Conservation (phyloP, 805 yeast species). For the Metschnikowia baotianmanensis region DNA sequence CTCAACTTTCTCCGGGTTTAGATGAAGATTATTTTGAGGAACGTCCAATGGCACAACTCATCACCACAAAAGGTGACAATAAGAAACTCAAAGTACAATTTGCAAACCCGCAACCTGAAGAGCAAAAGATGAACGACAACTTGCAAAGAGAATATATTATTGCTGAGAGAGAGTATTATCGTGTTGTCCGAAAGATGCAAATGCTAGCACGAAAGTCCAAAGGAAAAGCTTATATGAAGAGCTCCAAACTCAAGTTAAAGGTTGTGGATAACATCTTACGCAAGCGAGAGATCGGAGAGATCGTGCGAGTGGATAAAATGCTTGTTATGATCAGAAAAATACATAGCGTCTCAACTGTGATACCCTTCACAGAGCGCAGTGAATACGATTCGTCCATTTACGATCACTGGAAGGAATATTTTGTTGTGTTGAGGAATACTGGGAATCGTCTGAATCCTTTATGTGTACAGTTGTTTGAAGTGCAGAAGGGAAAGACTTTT, state of each 20-base stretch:
- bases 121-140: conserved; percentile 9
- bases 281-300: conserved; percentile 47
- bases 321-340: conserved; percentile 57
- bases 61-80: neutral
- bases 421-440: conserved; percentile 68
- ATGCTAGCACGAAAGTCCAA: conserved; percentile 25
- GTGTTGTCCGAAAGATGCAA: conserved; percentile 22
- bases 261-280: conserved; percentile 24
- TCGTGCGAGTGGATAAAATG: conserved; percentile 65
- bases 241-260: conserved; percentile 20
- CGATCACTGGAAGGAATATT: conserved; percentile 80
- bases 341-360: conserved; percentile 19
- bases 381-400: conserved; percentile 52
- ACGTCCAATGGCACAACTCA: neutral
- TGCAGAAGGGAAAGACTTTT: conserved; percentile 30
- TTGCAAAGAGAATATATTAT: conserved; percentile 12
- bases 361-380: conserved; percentile 46
- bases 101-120: conserved; percentile 26
- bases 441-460: conserved; percentile 52
- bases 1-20: too few relatives aligned
- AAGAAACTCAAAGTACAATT: conserved; percentile 10
- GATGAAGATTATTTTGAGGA: too few relatives aligned
- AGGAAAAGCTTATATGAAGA: conserved; percentile 15
- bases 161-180: conserved; percentile 18
- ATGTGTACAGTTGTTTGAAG: conserved; percentile 59